phyloP scores from a whole-genome alignment of 768 basidiomycete species.

The Glaciozyma antarctica region DNA sequence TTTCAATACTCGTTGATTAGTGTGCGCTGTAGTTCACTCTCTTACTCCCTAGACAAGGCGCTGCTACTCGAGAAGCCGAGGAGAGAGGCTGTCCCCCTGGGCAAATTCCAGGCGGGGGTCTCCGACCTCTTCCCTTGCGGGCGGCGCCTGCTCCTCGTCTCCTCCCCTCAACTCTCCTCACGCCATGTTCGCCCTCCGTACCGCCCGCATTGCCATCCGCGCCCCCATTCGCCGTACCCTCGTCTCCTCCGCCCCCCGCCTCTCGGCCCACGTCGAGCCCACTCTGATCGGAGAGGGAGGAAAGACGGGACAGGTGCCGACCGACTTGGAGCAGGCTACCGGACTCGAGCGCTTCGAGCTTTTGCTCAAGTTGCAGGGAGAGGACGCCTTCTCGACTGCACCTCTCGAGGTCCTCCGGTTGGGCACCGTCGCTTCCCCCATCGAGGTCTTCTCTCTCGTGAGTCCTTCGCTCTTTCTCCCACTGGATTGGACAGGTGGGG shows the following conservation, averaged over 20 bases:
- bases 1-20: no score
- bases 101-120: no score
- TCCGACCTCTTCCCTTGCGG: no score
- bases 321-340: slow-evolving; percentile 81
- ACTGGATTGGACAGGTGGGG: not conserved
- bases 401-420: slow-evolving; percentile 74
- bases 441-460: slow-evolving; percentile 78
- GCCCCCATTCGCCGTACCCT: slow-evolving; percentile 23
- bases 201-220: slow-evolving; percentile 2
- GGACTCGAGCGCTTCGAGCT: slow-evolving; percentile 94
- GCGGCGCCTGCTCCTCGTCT: not conserved
- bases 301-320: slow-evolving; percentile 55
- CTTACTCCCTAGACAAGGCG: no score
- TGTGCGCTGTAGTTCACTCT: no score
- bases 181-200: slow-evolving; percentile 7
- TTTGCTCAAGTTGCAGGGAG: slow-evolving; percentile 74
- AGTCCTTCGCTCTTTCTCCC: slow-evolving; percentile 39
- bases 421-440: slow-evolving; percentile 78
- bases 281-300: slow-evolving; percentile 26
- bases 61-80: no score
- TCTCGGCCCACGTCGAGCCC: slow-evolving; percentile 22
- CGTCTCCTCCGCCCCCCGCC: slow-evolving; percentile 15
- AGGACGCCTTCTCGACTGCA: slow-evolving; percentile 78
- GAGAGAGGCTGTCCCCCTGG: no score
- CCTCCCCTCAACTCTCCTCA: not conserved